A percentile compares a stretch with the other conserved stretches of the same genome.
phyloP scores from a whole-genome alignment of 208 protist genomes.

The Trypanosoma rangeli region DNA sequence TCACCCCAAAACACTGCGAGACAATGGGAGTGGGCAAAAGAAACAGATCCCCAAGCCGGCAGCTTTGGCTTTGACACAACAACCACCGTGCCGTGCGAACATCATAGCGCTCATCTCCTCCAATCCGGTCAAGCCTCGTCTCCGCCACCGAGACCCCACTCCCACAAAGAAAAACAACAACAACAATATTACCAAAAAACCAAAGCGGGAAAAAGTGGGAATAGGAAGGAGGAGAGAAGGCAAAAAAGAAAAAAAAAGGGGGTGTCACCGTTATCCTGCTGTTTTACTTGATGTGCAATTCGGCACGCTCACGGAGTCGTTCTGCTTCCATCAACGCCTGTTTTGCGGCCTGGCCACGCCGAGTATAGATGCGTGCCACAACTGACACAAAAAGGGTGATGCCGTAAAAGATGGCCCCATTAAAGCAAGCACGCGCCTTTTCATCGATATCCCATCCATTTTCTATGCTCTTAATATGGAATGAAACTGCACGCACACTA shows the following conservation, averaged over 20 bases:
- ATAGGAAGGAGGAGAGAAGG: conserved; percentile 8
- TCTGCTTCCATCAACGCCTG: conserved; percentile 35
- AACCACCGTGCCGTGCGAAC: not conserved
- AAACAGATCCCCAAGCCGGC: not conserved
- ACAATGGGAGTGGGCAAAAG: not conserved
- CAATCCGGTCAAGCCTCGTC: not conserved
- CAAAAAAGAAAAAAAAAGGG: conserved; percentile 24
- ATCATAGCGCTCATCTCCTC: not conserved
- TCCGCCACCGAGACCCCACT: not conserved
- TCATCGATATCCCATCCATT: conserved; percentile 65
- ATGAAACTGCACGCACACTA: conserved; percentile 62
- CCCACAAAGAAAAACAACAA: conserved; percentile 10
- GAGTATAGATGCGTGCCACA: conserved; percentile 66
- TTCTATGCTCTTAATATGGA: conserved; percentile 68
- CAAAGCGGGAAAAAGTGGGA: not conserved
- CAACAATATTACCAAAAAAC: not conserved
- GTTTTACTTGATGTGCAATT: conserved; percentile 9
- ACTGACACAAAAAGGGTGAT: conserved; percentile 77
- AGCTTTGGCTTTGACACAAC: not conserved
- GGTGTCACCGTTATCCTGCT: conserved; percentile 11
- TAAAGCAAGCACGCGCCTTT: conserved; percentile 87
- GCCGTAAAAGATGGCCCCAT: conserved; percentile 82
- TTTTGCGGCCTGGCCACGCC: conserved; percentile 60
- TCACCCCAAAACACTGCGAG: not conserved
- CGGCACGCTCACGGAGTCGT: conserved; percentile 41